Base-by-base conservation (phyloP, 192 early-diverging fungal species). In the Funneliformis mosseae region DNA sequence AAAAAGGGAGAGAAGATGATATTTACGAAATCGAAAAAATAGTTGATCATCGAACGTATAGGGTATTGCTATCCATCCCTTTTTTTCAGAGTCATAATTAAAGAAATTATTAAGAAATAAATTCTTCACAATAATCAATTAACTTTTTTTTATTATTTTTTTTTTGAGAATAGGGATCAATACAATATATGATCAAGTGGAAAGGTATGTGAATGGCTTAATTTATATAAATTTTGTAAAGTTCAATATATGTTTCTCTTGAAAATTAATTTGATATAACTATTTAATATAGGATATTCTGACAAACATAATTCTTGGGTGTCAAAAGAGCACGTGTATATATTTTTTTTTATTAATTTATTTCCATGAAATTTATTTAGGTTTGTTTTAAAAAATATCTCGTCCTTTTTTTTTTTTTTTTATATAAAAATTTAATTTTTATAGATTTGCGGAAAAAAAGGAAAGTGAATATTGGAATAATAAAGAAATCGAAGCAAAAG, bases 401-500 rank as follows among this genome's bases (percentile, higher is more conserved):
- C 50, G 14, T 55, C 18, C 14, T 16, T 16, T 16, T 55, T 5
- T 18, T 21, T 21, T 55, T 55, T 55, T 43, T 43, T 43, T 43
- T 43, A 5, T 7, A 45, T 9, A 1, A 45, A 55, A 55, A 55
- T 5, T 7, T 5, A 6, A 18, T 50, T 50, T 55, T 55, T 55
- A 21, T 55, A 55, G 50, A 55, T 55, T 21, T 21, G 50, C 50
- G 21, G 50, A 55, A 55, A 3, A 55, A 55, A 55, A 55, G 21
- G 50, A 55, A 55, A 55, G 50, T 55, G 50, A 55, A 55, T 55
- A 55, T 55, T 55, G 50, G 50, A 55, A 55, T 55, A 55, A 55
- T 6, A 55, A 55, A 55, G 50, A 55, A 55, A 55, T 55, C 16
- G 50, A 55, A 55, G 50, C 50, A 18, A 55, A 55, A 14, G 50